Conservation (phyloP, 2,329 filamentous ascomycete species). For the Beauveria caledonica region DNA sequence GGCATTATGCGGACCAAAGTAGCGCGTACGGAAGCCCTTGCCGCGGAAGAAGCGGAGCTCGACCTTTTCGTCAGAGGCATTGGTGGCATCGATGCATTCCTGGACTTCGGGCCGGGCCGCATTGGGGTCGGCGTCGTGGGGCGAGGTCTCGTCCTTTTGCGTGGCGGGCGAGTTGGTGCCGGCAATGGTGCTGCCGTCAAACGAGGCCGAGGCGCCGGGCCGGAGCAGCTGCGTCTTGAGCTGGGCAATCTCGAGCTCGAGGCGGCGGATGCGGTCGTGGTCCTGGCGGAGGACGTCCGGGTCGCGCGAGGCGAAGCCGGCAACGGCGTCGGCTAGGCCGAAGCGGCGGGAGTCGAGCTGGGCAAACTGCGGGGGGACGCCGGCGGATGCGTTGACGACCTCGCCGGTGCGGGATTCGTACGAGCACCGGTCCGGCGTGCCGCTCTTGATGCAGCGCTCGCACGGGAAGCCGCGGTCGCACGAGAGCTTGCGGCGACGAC, state of each 20-base stretch:
- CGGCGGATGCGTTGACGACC: conserved; percentile 39
- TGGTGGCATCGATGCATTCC: conserved; percentile 32
- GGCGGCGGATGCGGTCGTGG: conserved; percentile 48
- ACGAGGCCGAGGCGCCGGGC: conserved; percentile 29
- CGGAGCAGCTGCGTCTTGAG: conserved; percentile 44
- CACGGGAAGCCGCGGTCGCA: conserved; percentile 55
- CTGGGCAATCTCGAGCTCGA: conserved; percentile 51
- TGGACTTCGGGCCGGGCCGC: conserved; percentile 28
- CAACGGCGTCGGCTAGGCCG: conserved; percentile 21
- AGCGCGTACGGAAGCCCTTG: conserved; percentile 52
- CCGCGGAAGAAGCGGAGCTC: conserved; percentile 51
- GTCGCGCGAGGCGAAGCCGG: conserved; percentile 28
- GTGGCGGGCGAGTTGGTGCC: conserved; percentile 36
- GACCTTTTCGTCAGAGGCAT: conserved; percentile 36
- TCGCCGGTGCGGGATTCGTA: conserved; percentile 50
- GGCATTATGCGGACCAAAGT: conserved; percentile 52
- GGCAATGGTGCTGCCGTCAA: conserved; percentile 45
- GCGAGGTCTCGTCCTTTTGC: conserved; percentile 32
- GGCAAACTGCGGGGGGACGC: conserved; percentile 35
- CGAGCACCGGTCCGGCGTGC: conserved; percentile 50
- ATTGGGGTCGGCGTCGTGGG: conserved; percentile 23
- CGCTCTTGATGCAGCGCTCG: conserved; percentile 54
- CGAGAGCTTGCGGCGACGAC: conserved; percentile 51
- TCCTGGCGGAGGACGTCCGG: conserved; percentile 35
- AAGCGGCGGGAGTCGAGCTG: conserved; percentile 32